phyloP scores from a whole-genome alignment of 1,284 basidiomycete species.

The Cystobasidium sp. region DNA sequence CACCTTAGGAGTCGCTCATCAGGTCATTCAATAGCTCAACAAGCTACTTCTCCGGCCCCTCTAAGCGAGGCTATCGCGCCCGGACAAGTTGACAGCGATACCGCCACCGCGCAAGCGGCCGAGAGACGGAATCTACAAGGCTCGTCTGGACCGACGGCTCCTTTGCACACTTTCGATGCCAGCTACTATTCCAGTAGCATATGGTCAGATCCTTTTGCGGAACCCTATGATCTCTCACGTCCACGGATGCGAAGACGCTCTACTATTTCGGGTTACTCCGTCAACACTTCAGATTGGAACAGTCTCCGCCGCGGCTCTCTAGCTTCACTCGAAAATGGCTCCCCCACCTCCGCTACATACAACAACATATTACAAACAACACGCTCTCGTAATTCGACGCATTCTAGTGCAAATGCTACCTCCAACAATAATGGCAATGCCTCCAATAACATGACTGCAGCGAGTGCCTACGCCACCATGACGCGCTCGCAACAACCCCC shows the following conservation, averaged over 20 bases:
- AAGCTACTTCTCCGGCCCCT: neutral
- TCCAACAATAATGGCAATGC: neutral
- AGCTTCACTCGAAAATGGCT: constrained; percentile 20
- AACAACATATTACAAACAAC: neutral
- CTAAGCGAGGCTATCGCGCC: neutral
- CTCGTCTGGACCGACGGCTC: neutral
- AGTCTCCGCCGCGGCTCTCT: constrained; percentile 38
- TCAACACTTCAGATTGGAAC: constrained; percentile 32
- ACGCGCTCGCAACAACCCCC: constrained; percentile 4
- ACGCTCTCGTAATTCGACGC: constrained; percentile 1
- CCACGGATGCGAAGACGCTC: constrained; percentile 19
- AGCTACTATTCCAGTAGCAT: neutral
- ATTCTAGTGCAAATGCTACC: neutral
- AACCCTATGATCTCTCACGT: neutral
- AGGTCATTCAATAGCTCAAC: neutral
- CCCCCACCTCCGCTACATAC: constrained; percentile 4
- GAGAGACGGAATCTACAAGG: neutral
- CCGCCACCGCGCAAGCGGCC: too few relatives aligned
- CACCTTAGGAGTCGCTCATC: neutral
- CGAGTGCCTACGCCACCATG: constrained; percentile 14
- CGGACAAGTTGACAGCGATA: neutral
- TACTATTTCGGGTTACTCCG: constrained; percentile 43
- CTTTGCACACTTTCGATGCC: neutral
- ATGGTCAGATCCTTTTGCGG: constrained; percentile 37
- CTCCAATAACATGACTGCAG: neutral